Percentiles rank a stretch among this genome's conserved stretches.
These are phyloP conservation scores for Collybiopsis confluens DNA, from an alignment of 768 basidiomycete genomes.

Conservation along the genomic window DNA sequence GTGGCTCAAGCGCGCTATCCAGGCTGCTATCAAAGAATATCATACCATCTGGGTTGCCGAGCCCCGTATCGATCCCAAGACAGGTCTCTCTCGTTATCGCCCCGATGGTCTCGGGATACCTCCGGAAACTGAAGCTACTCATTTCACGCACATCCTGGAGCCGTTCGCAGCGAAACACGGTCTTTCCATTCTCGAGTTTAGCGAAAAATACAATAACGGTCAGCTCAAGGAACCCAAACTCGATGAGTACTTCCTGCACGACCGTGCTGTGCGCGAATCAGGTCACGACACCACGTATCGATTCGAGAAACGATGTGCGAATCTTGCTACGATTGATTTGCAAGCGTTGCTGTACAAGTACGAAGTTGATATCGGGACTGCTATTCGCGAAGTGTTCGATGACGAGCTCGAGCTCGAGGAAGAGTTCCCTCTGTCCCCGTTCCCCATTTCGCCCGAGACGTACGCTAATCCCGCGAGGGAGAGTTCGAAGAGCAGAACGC, in stretches of 20 bases:
- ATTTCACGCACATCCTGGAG: conserved; percentile 97
- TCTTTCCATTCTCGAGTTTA: conserved; percentile 92
- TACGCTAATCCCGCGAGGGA: conserved; percentile 63
- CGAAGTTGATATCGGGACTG: conserved; percentile 97
- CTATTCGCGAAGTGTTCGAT: conserved; percentile 92
- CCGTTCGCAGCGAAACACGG: conserved; percentile 92
- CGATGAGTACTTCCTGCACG: conserved; percentile 97
- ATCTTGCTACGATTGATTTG: conserved; percentile 93
- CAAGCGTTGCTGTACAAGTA: conserved; percentile 98
- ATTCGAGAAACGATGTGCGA: conserved; percentile 96
- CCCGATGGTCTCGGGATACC: conserved; percentile 95
- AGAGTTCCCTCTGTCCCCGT: conserved; percentile 86
- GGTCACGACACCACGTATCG: conserved; percentile 97
- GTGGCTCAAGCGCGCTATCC: conserved; percentile 95
- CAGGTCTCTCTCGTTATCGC: conserved; percentile 90
- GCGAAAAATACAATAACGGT: conserved; percentile 90
- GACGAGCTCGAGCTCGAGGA: conserved; percentile 90
- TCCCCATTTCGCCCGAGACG: conserved; percentile 75
- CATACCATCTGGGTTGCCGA: conserved; percentile 96
- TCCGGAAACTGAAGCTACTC: conserved; percentile 96
- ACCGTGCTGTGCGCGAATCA: conserved; percentile 93
- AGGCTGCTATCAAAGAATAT: conserved; percentile 98
- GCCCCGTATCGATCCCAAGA: conserved; percentile 91
- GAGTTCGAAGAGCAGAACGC: conserved; percentile 53
- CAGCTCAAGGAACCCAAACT: conserved; percentile 78